A percentile compares a stretch with the other conserved stretches of the same genome.
Evolutionary conservation across 345 rosid species (phyloP).

Genomic region (Geranium rotundifolium): DNA sequence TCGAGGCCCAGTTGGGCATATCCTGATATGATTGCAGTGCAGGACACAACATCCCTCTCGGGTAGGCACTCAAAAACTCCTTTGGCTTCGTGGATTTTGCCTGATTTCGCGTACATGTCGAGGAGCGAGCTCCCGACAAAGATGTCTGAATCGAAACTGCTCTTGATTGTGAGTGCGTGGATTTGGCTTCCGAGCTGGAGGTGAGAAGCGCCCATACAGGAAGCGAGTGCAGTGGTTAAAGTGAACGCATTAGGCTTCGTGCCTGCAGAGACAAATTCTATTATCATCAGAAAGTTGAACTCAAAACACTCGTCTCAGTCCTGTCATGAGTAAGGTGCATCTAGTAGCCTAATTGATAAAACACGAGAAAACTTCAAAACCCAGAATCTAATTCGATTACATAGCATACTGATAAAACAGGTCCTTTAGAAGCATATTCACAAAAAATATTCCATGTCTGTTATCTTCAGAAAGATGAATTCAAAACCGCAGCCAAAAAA

Average conservation of each 20-base stretch:
- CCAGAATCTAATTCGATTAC: too few species aligned
- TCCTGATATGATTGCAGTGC: conserved; percentile 89
- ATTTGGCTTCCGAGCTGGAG: conserved; percentile 59
- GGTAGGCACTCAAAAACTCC: conserved; percentile 58
- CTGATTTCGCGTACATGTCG: conserved; percentile 90
- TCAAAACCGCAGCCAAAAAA: too few species aligned
- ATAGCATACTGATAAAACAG: too few species aligned
- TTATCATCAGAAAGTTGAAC: conserved; percentile 10
- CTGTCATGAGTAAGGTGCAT: background rate
- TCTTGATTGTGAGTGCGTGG: conserved; percentile 54
- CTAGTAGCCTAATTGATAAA: background rate
- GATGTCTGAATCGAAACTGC: conserved; percentile 42
- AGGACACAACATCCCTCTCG: conserved; percentile 86
- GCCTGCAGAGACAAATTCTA: conserved; percentile 27
- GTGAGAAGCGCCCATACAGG: conserved; percentile 46
- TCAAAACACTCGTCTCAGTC: background rate
- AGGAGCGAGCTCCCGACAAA: conserved; percentile 92
- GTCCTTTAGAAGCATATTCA: too few species aligned
- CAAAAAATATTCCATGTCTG: too few species aligned
- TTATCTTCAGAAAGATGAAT: too few species aligned
- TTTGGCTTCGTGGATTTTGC: conserved; percentile 68
- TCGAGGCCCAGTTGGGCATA: conserved; percentile 76
- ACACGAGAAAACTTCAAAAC: too few species aligned
- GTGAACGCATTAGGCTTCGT: conserved; percentile 69
- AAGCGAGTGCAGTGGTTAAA: conserved; percentile 56